Conservation (phyloP, 129 eudicot species). For the Artemisia tridentata region DNA sequence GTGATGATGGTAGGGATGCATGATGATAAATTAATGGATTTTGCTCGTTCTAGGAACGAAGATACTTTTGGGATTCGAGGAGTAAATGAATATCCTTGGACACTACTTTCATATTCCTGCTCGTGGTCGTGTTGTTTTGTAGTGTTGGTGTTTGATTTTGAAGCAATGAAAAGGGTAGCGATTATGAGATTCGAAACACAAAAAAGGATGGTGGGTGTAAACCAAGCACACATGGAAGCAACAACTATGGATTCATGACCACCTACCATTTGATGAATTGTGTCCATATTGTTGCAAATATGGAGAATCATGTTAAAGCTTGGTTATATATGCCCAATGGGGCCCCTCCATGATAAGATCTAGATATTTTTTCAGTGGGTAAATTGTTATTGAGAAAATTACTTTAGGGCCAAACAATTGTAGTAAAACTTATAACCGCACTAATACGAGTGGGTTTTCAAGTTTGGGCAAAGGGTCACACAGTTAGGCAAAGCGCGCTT, state of each 20-base stretch:
- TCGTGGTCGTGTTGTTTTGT: not conserved
- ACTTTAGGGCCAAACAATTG: too few species aligned
- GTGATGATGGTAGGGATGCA: conserved; percentile 10
- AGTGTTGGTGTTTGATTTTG: conserved; percentile 12
- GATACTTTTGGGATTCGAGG: conserved; percentile 1
- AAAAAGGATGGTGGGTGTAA: conserved; percentile 50
- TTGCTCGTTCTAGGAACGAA: conserved; percentile 14
- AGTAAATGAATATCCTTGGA: not conserved
- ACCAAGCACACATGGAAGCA: conserved; percentile 36
- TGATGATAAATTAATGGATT: conserved; percentile 2
- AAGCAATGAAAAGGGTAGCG: conserved; percentile 40
- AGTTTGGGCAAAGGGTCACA: too few species aligned
- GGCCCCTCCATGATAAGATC: not conserved
- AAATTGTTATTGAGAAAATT: too few species aligned
- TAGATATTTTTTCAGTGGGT: too few species aligned
- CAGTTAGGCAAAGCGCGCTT: too few species aligned
- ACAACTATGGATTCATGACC: conserved; percentile 16
- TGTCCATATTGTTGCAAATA: not conserved
- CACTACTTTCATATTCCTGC: not conserved
- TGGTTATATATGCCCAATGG: not conserved
- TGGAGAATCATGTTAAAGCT: not conserved
- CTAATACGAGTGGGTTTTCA: too few species aligned
- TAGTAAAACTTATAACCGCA: too few species aligned
- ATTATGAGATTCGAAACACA: conserved; percentile 51
- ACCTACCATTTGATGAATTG: not conserved